A percentile compares a stretch with the other conserved stretches of the same genome.
Conservation (phyloP, 768 basidiomycete genomes). For the Suillus paluster region DNA sequence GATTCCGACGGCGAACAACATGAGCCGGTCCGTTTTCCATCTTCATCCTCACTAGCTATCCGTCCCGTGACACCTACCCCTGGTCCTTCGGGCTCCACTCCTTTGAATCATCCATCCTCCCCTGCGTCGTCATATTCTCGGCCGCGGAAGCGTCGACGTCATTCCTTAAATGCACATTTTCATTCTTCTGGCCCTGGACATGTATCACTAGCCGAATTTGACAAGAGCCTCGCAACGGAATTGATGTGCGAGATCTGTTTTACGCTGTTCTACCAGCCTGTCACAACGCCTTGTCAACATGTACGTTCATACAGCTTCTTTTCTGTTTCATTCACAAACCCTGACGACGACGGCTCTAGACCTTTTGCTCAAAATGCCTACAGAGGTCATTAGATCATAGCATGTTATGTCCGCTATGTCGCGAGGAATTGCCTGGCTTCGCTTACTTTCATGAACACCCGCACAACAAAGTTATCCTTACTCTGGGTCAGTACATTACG, state of each 20-base stretch:
- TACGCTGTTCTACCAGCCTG: conserved; percentile 78
- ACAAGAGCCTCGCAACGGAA: conserved; percentile 67
- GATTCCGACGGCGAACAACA: conserved; percentile 33
- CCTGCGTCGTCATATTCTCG: conserved; percentile 17
- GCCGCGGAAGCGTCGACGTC: conserved; percentile 30
- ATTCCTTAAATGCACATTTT: conserved; percentile 32
- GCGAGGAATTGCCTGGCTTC: conserved; percentile 74
- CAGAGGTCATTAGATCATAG: conserved; percentile 91
- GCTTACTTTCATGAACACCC: conserved; percentile 83
- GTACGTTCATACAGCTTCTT: conserved; percentile 47
- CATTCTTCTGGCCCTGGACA: conserved; percentile 24
- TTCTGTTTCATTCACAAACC: conserved; percentile 13
- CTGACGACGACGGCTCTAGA: conserved; percentile 48
- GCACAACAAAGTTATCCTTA: conserved; percentile 69
- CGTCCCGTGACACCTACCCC: conserved; percentile 40
- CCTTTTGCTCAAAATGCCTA: conserved; percentile 89
- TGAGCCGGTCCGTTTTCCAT: conserved; percentile 20
- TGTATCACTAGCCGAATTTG: conserved; percentile 44
- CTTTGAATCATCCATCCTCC: conserved; percentile 5
- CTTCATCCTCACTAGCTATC: conserved; percentile 23
- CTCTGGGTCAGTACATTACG: conserved; percentile 58
- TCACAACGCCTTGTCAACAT: conserved; percentile 96
- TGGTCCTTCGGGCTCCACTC: conserved; percentile 1
- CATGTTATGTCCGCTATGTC: conserved; percentile 82
- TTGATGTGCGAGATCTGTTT: conserved; percentile 94